These are phyloP conservation scores for Tieghemostelium lacteum DNA, from an alignment of 78 protist genomes.

Conservation along the genomic window DNA sequence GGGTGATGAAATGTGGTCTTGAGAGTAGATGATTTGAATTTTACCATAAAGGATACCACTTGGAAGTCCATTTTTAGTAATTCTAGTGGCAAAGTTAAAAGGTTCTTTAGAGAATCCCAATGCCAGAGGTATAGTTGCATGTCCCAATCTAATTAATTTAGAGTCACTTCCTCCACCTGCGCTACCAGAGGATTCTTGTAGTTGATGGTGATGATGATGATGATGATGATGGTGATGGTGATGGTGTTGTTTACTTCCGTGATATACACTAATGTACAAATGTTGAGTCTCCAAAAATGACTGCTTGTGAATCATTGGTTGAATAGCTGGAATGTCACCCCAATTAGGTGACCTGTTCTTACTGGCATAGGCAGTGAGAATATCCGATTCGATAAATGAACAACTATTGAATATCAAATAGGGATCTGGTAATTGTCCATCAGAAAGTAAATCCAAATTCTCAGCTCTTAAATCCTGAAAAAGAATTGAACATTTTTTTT, in stretches of 20 bases:
- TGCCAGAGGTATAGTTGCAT: conserved; percentile 43
- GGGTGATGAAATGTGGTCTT: background rate
- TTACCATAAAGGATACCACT: conserved; percentile 46
- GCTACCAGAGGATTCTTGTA: background rate
- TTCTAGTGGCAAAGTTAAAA: conserved; percentile 42
- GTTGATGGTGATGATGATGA: no score
- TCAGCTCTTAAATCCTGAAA: conserved; percentile 40
- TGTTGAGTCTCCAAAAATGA: conserved; percentile 56
- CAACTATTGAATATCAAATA: conserved; percentile 15
- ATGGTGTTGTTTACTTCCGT: conserved; percentile 17
- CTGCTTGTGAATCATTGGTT: conserved; percentile 30
- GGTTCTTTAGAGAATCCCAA: conserved; percentile 38
- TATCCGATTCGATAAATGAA: conserved; percentile 6
- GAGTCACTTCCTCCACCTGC: no score
- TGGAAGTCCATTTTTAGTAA: conserved; percentile 45
- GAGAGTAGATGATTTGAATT: conserved; percentile 19
- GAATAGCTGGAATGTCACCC: conserved; percentile 55
- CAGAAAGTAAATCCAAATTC: background rate
- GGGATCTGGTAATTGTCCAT: conserved; percentile 17
- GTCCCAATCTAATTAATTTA: conserved; percentile 24
- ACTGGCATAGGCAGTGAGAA: conserved; percentile 4
- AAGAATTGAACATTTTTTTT: background rate
- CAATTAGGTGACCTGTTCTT: conserved; percentile 16
- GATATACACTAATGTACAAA: conserved; percentile 18
- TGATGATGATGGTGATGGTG: no score